Base-by-base conservation (phyloP, 2,329 filamentous ascomycete genomes). In the Claviceps purpurea region DNA sequence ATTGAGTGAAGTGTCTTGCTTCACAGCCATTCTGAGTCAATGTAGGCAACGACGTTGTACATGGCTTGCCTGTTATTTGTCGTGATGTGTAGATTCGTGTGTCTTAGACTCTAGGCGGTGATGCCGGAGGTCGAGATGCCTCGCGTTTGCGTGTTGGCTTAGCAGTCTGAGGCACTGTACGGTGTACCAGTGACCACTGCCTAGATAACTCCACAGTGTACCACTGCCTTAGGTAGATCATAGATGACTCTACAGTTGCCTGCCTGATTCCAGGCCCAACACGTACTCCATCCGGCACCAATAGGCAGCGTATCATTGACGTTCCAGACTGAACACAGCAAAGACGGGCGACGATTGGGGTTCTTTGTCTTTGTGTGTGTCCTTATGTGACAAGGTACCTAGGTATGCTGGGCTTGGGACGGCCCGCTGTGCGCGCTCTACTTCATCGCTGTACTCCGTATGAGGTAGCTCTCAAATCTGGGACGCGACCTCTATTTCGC, bases 21-120 rank as follows among this genome's bases (percentile, higher is more conserved):
- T 50, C 49, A 13, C 18, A 26, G 18, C 39, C 18, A 20, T 41
- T 42, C 4, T 20, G 11, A 38, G 40, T 18, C 39, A 14, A 37
- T 13, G 14, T 16, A 13, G 40, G 26, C 20, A 37, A 42, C 14
- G 7, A 38, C 40, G 13, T 20, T 38, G 41, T 44, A 34, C 18
- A 24, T 39, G 26, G 48, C 38, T 43, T 44, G 26, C 44, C 48
- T 30, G n/a, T 24, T 26, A 43, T 24, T 44, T 50, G 40, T 43
- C 26, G 39, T 43, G n/a, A 50, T 37, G 13, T 50, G 40, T 40
- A 50, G 48, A 50, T 20, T 50, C 26, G 48, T 43, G 48, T 50
- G 37, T 6, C 18, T 18, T 18, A 18, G 18, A 18, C 18, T 18
- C 41, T 44, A 20, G 20, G 26, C 47, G 38, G 30, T 34, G 10